Base-by-base conservation (phyloP, 140 eudicot species). In the Bidens hawaiensis region DNA sequence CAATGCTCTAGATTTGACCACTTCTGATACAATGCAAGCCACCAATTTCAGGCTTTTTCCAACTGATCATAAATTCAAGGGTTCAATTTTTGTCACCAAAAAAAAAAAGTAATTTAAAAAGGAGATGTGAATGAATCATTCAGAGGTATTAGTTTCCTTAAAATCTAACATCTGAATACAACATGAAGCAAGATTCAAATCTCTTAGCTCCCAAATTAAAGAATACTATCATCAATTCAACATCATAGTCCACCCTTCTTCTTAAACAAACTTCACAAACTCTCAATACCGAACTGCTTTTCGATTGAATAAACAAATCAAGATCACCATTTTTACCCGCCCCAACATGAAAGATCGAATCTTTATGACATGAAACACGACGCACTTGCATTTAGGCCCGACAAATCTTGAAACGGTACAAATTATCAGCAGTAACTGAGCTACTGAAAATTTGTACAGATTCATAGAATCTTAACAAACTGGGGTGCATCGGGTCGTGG, bases 401-500 rank as follows among this genome's bases (percentile, higher is more conserved):
- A 11, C 62, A 40, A 30, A 61, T 47, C 65, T 36, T 70, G 45
- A 48, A 61, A 70, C 46, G 36, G 57, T 19, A 24, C 28, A 1
- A 12, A 41, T 31, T 0, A 11, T 61, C 48, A 60, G 49, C 19
- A 60, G 13, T 38, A 19, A 11, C 15, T n/a, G 67, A 9, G 46
- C 6, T 21, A 24, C 31, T 8, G 38, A 33, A 65, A 31, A 21
- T 65, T 25, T 11, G 41, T 51, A 31, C 0, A 68, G 42, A 23
- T 6, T 81, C 72, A 87, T 65, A 88, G 55, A 66, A 88, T 84
- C 55, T 76, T 67, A 54, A 88, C 96, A 61, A 74, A 84, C 33
- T 55, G 64, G 38, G 89, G 89, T 26, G 80, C 94, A 75, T 88
- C 96, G 3, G 80, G 65, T 52, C 96, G 74, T 14, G 94, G 85